Conservation (phyloP, 1,284 basidiomycete genomes). For the Puccinia hordei region DNA sequence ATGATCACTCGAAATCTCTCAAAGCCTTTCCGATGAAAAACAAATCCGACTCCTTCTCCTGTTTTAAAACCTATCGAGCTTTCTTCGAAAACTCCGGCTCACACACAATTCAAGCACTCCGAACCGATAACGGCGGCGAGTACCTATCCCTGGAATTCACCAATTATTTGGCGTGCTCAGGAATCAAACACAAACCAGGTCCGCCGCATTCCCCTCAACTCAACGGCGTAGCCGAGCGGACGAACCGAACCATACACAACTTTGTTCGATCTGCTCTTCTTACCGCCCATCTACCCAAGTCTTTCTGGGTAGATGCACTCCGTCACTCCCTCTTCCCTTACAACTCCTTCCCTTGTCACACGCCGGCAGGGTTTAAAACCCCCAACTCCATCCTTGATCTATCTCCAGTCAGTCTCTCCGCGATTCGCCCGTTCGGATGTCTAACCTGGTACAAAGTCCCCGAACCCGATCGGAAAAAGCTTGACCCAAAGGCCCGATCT, state of each 20-base stretch:
- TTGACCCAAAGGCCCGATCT: neutral
- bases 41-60: constrained; percentile 10
- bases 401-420: no score
- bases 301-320: no score
- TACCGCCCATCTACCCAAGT: neutral
- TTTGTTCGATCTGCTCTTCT: no score
- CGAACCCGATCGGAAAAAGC: neutral
- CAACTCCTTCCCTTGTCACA: no score
- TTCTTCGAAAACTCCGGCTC: constrained; percentile 54
- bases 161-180: neutral
- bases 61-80: constrained; percentile 59
- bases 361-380: no score
- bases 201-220: constrained; percentile 24
- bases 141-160: neutral
- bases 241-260: neutral
- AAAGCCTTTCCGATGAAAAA: constrained; percentile 11
- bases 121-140: constrained; percentile 30
- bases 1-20: constrained; percentile 12
- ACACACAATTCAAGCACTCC: no score
- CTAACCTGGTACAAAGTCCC: no score
- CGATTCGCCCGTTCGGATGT: no score
- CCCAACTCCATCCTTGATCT: no score
- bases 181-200: constrained; percentile 11
- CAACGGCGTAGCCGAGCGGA: constrained; percentile 14
- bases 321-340: no score